Conservation (phyloP, 257 asterid genomes). For the Fraxinus pennsylvanica region DNA sequence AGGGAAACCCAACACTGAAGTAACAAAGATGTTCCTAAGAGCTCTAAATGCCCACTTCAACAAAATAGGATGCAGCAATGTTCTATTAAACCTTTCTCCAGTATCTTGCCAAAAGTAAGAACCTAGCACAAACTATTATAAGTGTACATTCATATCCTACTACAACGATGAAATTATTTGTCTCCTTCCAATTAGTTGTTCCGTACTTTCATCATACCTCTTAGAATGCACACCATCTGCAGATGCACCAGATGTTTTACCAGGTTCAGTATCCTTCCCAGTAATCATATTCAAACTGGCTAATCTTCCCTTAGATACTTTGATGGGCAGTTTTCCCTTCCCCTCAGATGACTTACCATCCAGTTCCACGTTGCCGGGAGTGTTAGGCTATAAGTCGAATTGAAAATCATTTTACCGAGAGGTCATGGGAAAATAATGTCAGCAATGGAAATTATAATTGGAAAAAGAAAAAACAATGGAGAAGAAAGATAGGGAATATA, state of each 20-base stretch:
- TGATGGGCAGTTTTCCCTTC: conserved; percentile 86
- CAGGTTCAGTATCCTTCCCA: conserved; percentile 68
- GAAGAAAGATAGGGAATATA: not conserved
- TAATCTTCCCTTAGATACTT: conserved; percentile 88
- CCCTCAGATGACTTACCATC: conserved; percentile 77
- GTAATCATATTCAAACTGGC: conserved; percentile 86
- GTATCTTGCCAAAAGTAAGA: not conserved
- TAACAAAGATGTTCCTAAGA: not conserved
- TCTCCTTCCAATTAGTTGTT: not conserved
- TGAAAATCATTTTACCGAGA: not conserved
- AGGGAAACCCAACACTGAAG: not conserved
- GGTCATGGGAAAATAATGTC: not conserved
- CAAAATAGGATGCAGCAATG: not conserved
- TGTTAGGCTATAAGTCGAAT: conserved; percentile 50
- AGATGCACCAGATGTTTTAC: conserved; percentile 61
- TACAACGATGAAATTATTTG: conserved; percentile 7
- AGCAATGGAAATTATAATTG: not conserved
- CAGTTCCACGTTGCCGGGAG: conserved; percentile 61
- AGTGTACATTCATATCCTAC: conserved; percentile 5
- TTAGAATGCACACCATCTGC: conserved; percentile 73
- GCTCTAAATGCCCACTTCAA: not conserved
- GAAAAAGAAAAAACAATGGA: no score
- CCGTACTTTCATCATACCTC: conserved; percentile 47
- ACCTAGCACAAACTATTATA: not conserved
- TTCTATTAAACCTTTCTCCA: not conserved